Base-by-base conservation (phyloP, 768 basidiomycete species). In the Paxillus ammoniavirescens region DNA sequence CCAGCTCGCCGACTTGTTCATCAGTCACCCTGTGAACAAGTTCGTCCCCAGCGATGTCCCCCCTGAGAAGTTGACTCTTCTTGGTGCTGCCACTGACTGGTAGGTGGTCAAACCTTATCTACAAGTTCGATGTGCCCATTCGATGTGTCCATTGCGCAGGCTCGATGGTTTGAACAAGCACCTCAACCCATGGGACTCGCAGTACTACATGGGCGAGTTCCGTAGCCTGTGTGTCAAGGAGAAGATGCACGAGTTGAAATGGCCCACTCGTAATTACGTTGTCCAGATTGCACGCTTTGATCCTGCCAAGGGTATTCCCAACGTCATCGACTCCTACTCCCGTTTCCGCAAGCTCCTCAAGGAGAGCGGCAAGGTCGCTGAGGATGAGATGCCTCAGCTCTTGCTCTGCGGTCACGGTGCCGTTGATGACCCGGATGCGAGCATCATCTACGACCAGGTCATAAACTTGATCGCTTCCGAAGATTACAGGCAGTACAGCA, bases 91-190 rank as follows among this genome's bases (percentile, higher is more conserved):
- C 23, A 92, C 91, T 42, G 91, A 93, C 68, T 91, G 88, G 89
- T 89, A 56, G 57, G 84, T 70, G 14, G 46, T 63, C 61, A 59
- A 65, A 4, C 49, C 55, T 5, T 59, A 49, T 61, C 61, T 30
- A 30, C 14, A 45, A 38, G 52, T 44, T 30, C 35, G 17, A 8
- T 47, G 14, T 37, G 15, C 18, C 52, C 47, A 23, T 47, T 58
- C n/a, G 49, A 47, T 51, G 30, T 23, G 47, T 36, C 42, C 38
- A 31, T 49, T 46, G 26, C 15, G 8, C 49, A 88, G 88, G 81
- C 84, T 98, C 53, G 95, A 98, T 71, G 95, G 95, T 36, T 77
- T 98, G 60, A 97, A 94, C 84, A 98, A 96, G 77, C 84, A 91
- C 5, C 80, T 94, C 55, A 75, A 75, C 64, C 71, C 78, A 37